Conservation (phyloP, 345 rosid genomes). For the Arabis alpina region DNA sequence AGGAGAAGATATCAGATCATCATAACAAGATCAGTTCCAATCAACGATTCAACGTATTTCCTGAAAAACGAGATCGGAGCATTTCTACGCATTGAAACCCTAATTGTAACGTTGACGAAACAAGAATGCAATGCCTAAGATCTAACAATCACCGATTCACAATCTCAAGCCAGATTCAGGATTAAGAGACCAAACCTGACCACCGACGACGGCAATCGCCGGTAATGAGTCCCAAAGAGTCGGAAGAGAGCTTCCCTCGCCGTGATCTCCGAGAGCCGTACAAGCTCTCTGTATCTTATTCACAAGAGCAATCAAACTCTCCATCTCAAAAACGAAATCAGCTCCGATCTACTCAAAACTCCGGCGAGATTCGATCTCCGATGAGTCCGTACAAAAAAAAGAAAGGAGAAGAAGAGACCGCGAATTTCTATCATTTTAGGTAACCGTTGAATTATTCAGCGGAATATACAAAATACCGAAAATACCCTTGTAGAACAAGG, state of each 20-base stretch:
- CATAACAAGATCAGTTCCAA: neutral
- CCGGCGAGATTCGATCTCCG: conserved; percentile 40
- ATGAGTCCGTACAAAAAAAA: conserved; percentile 25
- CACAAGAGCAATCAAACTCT: conserved; percentile 80
- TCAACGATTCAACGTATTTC: neutral
- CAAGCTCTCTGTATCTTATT: conserved; percentile 95
- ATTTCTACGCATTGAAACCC: conserved; percentile 1
- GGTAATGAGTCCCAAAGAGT: conserved; percentile 98
- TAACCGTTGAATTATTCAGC: conserved; percentile 41
- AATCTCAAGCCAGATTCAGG: neutral
- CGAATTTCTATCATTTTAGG: conserved; percentile 24
- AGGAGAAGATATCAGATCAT: neutral
- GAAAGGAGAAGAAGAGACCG: conserved; percentile 33
- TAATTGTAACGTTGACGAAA: conserved; percentile 3
- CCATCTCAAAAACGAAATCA: conserved; percentile 49
- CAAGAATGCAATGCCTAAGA: conserved; percentile 24
- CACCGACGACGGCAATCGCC: conserved; percentile 94
- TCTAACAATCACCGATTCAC: conserved; percentile 16
- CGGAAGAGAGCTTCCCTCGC: conserved; percentile 92
- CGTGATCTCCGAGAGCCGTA: conserved; percentile 94
- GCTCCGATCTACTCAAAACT: neutral
- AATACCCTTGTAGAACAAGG: conserved; percentile 22
- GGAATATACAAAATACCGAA: conserved; percentile 13
- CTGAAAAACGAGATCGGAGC: conserved; percentile 21
- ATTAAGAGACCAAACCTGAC: conserved; percentile 60